phyloP scores from a whole-genome alignment of 306 rosid species.

The Boehmeria nivea region DNA sequence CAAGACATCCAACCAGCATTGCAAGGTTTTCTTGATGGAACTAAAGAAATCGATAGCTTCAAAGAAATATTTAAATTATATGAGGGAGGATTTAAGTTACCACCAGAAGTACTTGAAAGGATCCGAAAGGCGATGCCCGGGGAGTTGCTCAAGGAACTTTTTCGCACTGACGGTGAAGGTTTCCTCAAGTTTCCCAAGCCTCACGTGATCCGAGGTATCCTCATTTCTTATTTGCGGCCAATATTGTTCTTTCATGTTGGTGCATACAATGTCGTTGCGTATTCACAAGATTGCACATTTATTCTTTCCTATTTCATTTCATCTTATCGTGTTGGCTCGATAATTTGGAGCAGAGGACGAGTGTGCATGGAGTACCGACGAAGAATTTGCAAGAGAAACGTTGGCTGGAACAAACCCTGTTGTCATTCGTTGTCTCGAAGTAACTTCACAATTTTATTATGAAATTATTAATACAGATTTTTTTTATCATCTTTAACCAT shows the following conservation, averaged over 20 bases:
- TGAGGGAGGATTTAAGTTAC: constrained; percentile 63
- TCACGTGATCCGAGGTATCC: constrained; percentile 61
- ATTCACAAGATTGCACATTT: neutral
- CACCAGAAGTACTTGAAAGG: constrained; percentile 30
- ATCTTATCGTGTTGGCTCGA: neutral
- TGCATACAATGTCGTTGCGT: no score
- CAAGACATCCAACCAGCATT: constrained; percentile 60
- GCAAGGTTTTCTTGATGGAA: constrained; percentile 45
- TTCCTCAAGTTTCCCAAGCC: constrained; percentile 57
- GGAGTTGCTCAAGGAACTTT: constrained; percentile 56
- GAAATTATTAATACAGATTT: neutral
- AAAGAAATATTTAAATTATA: constrained; percentile 55
- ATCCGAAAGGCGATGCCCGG: constrained; percentile 43
- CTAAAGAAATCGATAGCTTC: constrained; percentile 68
- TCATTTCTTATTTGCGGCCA: neutral
- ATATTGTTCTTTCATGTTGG: no score
- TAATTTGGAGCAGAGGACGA: constrained; percentile 37
- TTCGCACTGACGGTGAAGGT: constrained; percentile 50
- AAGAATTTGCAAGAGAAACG: constrained; percentile 68
- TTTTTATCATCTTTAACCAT: neutral
- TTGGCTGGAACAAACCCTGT: constrained; percentile 74
- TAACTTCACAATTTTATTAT: constrained; percentile 13
- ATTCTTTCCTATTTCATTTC: neutral
- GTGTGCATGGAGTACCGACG: constrained; percentile 76
- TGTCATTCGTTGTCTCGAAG: constrained; percentile 47